phyloP scores from a whole-genome alignment of 208 protist species.

The Acanthamoeba sp. region DNA sequence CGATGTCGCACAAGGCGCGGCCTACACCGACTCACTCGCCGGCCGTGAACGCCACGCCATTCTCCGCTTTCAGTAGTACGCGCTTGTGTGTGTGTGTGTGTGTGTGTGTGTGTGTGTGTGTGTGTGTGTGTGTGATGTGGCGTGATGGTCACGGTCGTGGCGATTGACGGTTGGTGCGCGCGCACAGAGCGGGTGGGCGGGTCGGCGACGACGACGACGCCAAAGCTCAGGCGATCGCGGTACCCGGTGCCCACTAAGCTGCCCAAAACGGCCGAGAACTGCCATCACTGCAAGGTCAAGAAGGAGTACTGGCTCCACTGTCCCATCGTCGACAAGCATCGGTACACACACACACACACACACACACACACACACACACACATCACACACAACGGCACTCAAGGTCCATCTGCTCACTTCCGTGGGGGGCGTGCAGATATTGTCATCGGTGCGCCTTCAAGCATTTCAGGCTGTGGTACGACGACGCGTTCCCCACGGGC shows the following conservation, averaged over 20 bases:
- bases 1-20: too few species aligned
- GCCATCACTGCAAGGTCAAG: slow-evolving; percentile 60
- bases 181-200: too few species aligned
- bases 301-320: slow-evolving; percentile 52
- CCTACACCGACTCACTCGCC: too few species aligned
- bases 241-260: slow-evolving; percentile 35
- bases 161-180: too few species aligned
- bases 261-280: slow-evolving; percentile 2
- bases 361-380: too few species aligned
- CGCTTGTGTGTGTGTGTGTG: too few species aligned
- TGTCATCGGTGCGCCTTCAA: slow-evolving; percentile 36
- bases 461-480: not conserved
- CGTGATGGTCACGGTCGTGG: too few species aligned
- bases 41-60: too few species aligned
- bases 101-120: too few species aligned
- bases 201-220: not conserved
- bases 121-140: too few species aligned
- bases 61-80: too few species aligned
- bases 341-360: not conserved
- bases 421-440: not conserved
- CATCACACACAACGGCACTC: too few species aligned
- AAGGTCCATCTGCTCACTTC: not conserved
- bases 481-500: slow-evolving; percentile 23
- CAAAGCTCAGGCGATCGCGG: not conserved
- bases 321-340: not conserved